These are phyloP conservation scores for Quercus robur DNA, from an alignment of 306 rosid genomes.

Conservation along the genomic window DNA sequence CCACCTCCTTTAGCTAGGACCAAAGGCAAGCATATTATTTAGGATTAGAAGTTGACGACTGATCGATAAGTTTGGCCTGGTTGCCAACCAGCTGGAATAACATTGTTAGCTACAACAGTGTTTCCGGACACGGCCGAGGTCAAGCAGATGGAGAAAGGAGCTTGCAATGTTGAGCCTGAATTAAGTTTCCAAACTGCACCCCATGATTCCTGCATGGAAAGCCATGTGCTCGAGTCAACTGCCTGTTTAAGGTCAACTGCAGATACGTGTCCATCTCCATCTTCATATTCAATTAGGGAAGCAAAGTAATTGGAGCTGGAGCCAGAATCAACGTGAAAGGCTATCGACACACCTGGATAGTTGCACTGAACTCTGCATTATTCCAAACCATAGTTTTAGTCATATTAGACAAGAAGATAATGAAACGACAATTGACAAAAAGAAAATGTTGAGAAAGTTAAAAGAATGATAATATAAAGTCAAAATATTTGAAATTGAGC, in stretches of 20 bases:
- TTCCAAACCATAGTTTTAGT: background rate
- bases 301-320: slow-evolving; percentile 61
- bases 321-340: slow-evolving; percentile 56
- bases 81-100: slow-evolving; percentile 35
- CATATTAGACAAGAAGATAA: background rate
- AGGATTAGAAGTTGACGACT: slow-evolving; percentile 15
- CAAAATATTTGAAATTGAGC: background rate
- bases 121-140: slow-evolving; percentile 19
- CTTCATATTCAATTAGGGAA: slow-evolving; percentile 40
- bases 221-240: slow-evolving; percentile 41
- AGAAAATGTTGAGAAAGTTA: background rate
- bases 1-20: too few relatives aligned
- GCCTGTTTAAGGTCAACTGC: slow-evolving; percentile 57
- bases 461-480: background rate
- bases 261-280: slow-evolving; percentile 57
- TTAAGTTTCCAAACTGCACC: slow-evolving; percentile 61
- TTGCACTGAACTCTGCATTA: slow-evolving; percentile 48
- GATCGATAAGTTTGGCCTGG: slow-evolving; percentile 33
- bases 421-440: background rate
- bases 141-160: slow-evolving; percentile 61
- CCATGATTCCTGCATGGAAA: slow-evolving; percentile 34
- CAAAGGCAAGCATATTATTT: too few relatives aligned
- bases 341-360: slow-evolving; percentile 39
- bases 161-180: slow-evolving; percentile 31
- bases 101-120: slow-evolving; percentile 6